These are phyloP conservation scores for Hanseniaspora lachancei DNA, from an alignment of 805 yeast species.

Conservation along the genomic window DNA sequence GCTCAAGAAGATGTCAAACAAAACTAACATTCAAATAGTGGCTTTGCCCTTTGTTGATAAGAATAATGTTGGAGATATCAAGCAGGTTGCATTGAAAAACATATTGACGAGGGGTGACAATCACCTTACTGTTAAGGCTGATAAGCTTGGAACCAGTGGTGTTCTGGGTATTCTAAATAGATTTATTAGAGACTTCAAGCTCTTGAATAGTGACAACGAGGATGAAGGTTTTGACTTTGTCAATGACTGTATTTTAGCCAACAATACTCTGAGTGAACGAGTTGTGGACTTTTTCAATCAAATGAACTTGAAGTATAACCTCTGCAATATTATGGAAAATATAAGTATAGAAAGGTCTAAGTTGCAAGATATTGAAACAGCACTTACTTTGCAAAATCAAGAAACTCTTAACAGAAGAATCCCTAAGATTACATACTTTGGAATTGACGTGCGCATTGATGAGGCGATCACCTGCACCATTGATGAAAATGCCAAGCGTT, in stretches of 20 bases:
- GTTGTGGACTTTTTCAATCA: constrained; percentile 34
- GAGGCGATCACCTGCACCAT: constrained; percentile 33
- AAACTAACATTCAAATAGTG: constrained; percentile 41
- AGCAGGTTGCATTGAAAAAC: constrained; percentile 44
- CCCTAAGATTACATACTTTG: constrained; percentile 34
- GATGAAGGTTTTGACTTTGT: constrained; percentile 26
- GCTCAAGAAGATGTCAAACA: constrained; percentile 32
- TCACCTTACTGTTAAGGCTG: constrained; percentile 66
- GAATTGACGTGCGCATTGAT: constrained; percentile 26
- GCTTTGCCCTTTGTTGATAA: constrained; percentile 36
- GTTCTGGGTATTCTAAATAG: constrained; percentile 58
- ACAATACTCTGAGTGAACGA: constrained; percentile 34
- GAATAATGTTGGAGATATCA: constrained; percentile 26
- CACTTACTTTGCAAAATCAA: constrained; percentile 11
- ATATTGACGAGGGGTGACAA: constrained; percentile 66
- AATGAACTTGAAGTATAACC: constrained; percentile 32
- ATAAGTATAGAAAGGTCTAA: constrained; percentile 40
- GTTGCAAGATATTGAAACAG: constrained; percentile 13
- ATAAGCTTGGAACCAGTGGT: constrained; percentile 33
- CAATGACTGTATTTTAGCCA: constrained; percentile 36
- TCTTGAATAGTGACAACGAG: constrained; percentile 49
- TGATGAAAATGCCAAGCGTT: constrained; percentile 62
- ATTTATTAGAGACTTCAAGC: constrained; percentile 62
- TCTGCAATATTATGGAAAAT: constrained; percentile 29
- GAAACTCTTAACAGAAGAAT: constrained; percentile 16